These are phyloP conservation scores for Penicillium ochrochloron DNA, from an alignment of 495 filamentous ascomycete genomes.

Conservation along the genomic window DNA sequence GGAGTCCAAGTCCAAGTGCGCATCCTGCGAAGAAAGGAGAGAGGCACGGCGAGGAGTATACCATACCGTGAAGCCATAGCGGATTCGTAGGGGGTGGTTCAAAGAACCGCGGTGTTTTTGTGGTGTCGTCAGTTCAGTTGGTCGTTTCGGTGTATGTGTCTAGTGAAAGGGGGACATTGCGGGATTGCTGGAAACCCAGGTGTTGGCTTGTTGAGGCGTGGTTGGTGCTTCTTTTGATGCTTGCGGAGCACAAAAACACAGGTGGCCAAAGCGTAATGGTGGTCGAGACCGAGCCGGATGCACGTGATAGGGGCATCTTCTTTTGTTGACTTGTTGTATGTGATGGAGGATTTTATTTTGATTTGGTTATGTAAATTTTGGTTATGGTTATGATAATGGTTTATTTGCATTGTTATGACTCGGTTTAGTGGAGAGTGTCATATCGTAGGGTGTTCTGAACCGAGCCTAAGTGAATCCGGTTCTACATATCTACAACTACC, in stretches of 20 bases:
- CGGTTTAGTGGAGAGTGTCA: background rate
- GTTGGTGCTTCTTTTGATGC: conserved; percentile 23
- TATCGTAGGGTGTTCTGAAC: too few relatives aligned
- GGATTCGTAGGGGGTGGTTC: conserved; percentile 1
- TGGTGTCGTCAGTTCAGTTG: background rate
- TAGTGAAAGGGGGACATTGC: conserved; percentile 15
- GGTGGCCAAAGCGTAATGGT: conserved; percentile 35
- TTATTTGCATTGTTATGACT: background rate
- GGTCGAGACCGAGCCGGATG: conserved; percentile 13
- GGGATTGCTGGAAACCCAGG: conserved; percentile 5
- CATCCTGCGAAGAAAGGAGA: conserved; percentile 11
- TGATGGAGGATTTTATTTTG: background rate
- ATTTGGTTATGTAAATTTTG: background rate
- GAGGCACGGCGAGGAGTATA: conserved; percentile 4
- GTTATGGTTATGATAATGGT: background rate
- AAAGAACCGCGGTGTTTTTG: conserved; percentile 12
- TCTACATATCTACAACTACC: background rate
- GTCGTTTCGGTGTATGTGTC: background rate
- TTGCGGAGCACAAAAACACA: conserved; percentile 35
- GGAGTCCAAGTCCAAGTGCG: background rate
- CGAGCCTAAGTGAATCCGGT: too few relatives aligned
- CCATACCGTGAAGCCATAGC: conserved; percentile 40
- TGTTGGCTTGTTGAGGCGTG: conserved; percentile 6
- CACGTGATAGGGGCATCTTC: conserved; percentile 28
- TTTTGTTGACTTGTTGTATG: background rate